phyloP scores from a whole-genome alignment of 148 eudicot genomes.

The Camellia sinensis region DNA sequence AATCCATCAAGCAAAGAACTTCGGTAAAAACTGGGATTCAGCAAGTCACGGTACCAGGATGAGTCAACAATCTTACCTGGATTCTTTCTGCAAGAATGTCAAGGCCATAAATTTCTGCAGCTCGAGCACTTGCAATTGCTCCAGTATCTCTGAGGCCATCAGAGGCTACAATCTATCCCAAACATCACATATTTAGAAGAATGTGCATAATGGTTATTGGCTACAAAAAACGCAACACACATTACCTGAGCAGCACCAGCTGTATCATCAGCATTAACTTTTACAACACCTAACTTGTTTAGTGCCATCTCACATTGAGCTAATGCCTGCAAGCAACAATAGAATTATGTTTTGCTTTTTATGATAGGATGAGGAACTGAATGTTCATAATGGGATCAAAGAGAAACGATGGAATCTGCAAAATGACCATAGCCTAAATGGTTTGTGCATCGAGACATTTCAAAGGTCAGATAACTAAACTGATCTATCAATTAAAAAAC shows the following conservation, averaged over 20 bases:
- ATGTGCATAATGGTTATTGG: neutral
- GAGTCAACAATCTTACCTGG: slow-evolving; percentile 44
- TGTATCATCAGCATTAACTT: slow-evolving; percentile 71
- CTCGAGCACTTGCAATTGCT: slow-evolving; percentile 92
- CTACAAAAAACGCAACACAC: neutral
- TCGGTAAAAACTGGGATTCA: neutral
- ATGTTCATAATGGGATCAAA: neutral
- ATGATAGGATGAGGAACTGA: neutral
- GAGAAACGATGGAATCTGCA: neutral
- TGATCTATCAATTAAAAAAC: too few species aligned
- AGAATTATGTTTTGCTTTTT: neutral
- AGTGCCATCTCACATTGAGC: slow-evolving; percentile 74
- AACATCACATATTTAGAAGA: slow-evolving; percentile 7
- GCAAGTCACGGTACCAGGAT: neutral
- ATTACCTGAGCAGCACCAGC: slow-evolving; percentile 94
- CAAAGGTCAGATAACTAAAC: too few species aligned
- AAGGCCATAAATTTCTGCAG: slow-evolving; percentile 93
- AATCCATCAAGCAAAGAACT: neutral
- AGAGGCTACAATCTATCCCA: slow-evolving; percentile 64
- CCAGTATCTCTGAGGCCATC: slow-evolving; percentile 72
- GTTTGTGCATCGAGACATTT: too few species aligned
- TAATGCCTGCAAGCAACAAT: slow-evolving; percentile 65
- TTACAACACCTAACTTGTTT: slow-evolving; percentile 57
- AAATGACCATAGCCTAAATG: too few species aligned
- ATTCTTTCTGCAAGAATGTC: slow-evolving; percentile 70